Conservation (phyloP, 2,329 filamentous ascomycete genomes). For the Zymoseptoria passerinii region DNA sequence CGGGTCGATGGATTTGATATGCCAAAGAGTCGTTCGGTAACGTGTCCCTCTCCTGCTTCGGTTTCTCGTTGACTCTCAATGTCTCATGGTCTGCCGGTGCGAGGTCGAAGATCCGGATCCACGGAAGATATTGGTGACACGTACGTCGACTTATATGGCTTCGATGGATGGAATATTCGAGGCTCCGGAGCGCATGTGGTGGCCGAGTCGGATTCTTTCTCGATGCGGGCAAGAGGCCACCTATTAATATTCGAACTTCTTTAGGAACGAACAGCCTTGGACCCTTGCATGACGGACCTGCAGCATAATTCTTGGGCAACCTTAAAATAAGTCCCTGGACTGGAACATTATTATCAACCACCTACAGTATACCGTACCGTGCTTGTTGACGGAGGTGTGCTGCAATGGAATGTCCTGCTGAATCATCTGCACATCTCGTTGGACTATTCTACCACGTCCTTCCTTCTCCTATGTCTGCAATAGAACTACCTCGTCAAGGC, state of each 20-base stretch:
- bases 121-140: neutral
- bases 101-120: neutral
- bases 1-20: neutral
- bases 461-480: no score
- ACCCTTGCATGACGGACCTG: no score
- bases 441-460: no score
- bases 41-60: neutral
- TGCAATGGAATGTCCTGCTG: no score
- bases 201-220: neutral
- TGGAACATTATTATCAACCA: no score
- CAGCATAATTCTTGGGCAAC: no score
- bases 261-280: no score
- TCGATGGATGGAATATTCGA: neutral
- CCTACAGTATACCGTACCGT: no score
- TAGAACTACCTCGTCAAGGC: no score
- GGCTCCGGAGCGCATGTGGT: neutral
- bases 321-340: no score
- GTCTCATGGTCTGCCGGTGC: neutral
- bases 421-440: no score
- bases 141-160: neutral
- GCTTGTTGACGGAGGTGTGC: no score
- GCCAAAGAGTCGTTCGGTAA: neutral
- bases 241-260: neutral
- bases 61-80: neutral
- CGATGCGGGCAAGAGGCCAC: neutral